Conservation (phyloP, 1,284 basidiomycete genomes). For the Puccinia polysora region DNA sequence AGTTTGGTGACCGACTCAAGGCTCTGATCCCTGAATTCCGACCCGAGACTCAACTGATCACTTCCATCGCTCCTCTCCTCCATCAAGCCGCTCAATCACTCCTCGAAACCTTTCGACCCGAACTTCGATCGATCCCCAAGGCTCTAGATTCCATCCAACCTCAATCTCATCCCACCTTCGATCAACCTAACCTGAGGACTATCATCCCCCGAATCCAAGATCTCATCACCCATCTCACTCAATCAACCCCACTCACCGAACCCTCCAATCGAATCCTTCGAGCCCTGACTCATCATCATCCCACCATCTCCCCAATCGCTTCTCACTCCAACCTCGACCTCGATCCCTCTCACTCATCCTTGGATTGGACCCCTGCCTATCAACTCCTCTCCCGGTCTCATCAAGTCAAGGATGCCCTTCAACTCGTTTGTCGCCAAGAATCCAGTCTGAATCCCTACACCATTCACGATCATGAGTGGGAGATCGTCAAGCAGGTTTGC, state of each 20-base stretch:
- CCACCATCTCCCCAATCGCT: not conserved
- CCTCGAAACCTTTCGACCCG: not conserved
- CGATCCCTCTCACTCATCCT: not conserved
- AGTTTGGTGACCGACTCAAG: not conserved
- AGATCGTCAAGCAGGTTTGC: not conserved
- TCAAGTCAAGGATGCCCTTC: constrained; percentile 17
- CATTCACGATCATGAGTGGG: constrained; percentile 12
- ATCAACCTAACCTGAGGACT: not conserved
- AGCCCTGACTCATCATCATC: not conserved
- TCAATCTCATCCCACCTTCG: not conserved
- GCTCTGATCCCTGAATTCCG: constrained; percentile 13
- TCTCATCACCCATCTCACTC: not conserved
- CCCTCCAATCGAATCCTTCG: constrained; percentile 6
- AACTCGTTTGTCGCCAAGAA: constrained; percentile 21
- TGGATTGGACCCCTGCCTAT: constrained; percentile 6
- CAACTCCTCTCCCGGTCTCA: constrained; percentile 5
- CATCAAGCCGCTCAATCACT: constrained; percentile 4
- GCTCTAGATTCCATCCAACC: not conserved
- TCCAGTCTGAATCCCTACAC: not conserved
- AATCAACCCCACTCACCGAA: not conserved
- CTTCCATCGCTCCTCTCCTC: constrained; percentile 5
- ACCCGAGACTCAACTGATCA: constrained; percentile 5
- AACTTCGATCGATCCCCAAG: not conserved
- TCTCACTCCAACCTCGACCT: too few species aligned
- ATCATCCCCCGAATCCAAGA: constrained; percentile 20